Percentiles rank a stretch among this genome's conserved stretches.
Conservation (phyloP, 139 green algal genomes). For the Coelastrella sp. region DNA sequence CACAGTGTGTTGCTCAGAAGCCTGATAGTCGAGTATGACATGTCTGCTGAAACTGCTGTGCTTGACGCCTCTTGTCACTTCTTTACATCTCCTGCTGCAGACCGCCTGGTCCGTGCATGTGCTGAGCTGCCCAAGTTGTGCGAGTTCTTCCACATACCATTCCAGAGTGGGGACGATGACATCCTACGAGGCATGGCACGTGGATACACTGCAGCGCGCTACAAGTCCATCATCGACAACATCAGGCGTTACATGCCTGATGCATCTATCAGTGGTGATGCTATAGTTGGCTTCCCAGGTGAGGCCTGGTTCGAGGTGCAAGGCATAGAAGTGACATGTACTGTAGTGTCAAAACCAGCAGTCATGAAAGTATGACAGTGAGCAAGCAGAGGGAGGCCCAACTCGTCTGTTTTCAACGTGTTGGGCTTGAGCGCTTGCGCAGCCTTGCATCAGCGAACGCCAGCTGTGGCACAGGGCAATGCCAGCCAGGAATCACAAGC, state of each 20-base stretch:
- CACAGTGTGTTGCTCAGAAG: no score
- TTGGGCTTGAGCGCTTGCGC: no score
- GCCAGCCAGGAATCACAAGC: no score
- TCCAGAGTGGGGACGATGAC: slow-evolving; percentile 95
- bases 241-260: slow-evolving; percentile 97
- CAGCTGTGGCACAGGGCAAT: no score
- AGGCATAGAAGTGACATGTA: neutral
- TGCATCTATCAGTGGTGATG: slow-evolving; percentile 92
- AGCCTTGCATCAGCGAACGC: no score
- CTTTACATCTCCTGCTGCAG: slow-evolving; percentile 46
- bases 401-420: no score
- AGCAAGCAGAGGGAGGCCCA: no score
- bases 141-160: slow-evolving; percentile 99
- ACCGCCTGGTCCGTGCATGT: slow-evolving; percentile 92
- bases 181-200: slow-evolving; percentile 92
- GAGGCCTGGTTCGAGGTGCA: slow-evolving; percentile 28
- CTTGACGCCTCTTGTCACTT: neutral
- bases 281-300: slow-evolving; percentile 97
- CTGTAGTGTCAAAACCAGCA: no score
- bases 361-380: no score
- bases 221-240: slow-evolving; percentile 94
- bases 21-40: no score
- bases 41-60: no score
- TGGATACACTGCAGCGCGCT: slow-evolving; percentile 90
- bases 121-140: slow-evolving; percentile 96